A percentile compares a stretch with the other conserved stretches of the same genome.
Conservation (phyloP, 257 asterid species). For the Verbena officinalis region DNA sequence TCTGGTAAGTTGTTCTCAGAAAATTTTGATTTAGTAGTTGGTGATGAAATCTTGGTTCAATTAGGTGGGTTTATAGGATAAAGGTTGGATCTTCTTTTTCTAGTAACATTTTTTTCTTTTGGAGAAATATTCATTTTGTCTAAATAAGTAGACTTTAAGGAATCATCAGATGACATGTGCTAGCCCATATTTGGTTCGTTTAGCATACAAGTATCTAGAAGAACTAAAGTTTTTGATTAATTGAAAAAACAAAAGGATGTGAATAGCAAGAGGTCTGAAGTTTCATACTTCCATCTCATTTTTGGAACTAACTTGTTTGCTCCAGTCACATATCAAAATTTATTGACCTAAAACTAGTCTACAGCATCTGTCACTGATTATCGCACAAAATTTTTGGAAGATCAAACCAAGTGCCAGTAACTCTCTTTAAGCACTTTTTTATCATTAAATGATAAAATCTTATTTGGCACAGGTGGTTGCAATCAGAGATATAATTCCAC, state of each 20-base stretch:
- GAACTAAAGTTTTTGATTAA: neutral
- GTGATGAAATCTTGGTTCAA: conserved; percentile 1
- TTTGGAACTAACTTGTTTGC: no score
- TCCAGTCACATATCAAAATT: no score
- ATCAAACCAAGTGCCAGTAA: no score
- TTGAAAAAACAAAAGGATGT: neutral
- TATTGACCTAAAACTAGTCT: no score
- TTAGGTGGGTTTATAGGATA: conserved; percentile 14
- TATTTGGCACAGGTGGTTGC: conserved; percentile 79
- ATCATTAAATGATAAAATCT: conserved; percentile 18
- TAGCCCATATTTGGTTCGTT: conserved; percentile 17
- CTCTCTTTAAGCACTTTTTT: neutral
- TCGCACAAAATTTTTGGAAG: no score
- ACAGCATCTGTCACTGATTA: no score
- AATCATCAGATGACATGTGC: conserved; percentile 9
- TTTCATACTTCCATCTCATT: conserved; percentile 1
- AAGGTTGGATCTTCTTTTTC: conserved; percentile 12
- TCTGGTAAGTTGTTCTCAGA: conserved; percentile 16
- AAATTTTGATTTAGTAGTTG: conserved; percentile 14
- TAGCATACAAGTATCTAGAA: neutral
- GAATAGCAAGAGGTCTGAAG: neutral
- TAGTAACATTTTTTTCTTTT: neutral
- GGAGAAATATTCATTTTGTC: conserved; percentile 10
- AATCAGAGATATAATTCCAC: conserved; percentile 92
- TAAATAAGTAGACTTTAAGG: conserved; percentile 16